Base-by-base conservation (phyloP, 176 grass and related monocot species). In the Thinopyrum elongatum region DNA sequence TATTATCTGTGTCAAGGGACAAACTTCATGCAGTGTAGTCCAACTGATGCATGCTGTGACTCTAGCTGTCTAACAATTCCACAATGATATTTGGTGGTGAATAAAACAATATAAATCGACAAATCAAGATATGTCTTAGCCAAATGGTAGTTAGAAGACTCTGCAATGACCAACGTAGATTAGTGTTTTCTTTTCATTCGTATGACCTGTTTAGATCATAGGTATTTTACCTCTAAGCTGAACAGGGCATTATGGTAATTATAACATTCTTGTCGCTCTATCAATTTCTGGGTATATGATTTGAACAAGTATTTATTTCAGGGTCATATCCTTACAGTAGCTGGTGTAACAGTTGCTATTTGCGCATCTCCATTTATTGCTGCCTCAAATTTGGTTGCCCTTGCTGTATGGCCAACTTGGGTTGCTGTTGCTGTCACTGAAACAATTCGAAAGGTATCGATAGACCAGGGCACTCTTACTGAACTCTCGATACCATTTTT, bases 321-420 rank as follows among this genome's bases (percentile, higher is more conserved):
- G 96, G 96, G 96, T 9, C 88, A 36, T 67, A 86, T 98, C 78
- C 96, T 98, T 79, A 98, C 93, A 8, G 26, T 98, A 84, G 93
- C 96, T 82, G 93, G 93, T 79, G 66, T 98, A 72, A 95, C 91
- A 9, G 62, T 95, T 59, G 96, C 93, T 83, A 88, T 98, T 78
- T 91, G 96, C 85, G 91, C 93, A 78, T 87, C 96, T 47, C 93
- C 96, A 47, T 47, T 98, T 70, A 61, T 98, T 46, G 93, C 93
- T 41, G 85, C 87, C 65, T 82, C 57, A 67, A 98, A 95, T 92
- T 70, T 98, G 83, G 88, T 98, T 76, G 89, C 79, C 74, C 96
- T 95, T 87, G 93, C 96, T 90, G 13, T 87, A 74, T 95, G 92
- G 90, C 96, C 93, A 57, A 95, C 93, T 80, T 98, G 96, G 93